A percentile compares a stretch with the other conserved stretches of the same genome.
phyloP scores from a whole-genome alignment of 140 eudicot species.

The Erigeron philadelphicus region DNA sequence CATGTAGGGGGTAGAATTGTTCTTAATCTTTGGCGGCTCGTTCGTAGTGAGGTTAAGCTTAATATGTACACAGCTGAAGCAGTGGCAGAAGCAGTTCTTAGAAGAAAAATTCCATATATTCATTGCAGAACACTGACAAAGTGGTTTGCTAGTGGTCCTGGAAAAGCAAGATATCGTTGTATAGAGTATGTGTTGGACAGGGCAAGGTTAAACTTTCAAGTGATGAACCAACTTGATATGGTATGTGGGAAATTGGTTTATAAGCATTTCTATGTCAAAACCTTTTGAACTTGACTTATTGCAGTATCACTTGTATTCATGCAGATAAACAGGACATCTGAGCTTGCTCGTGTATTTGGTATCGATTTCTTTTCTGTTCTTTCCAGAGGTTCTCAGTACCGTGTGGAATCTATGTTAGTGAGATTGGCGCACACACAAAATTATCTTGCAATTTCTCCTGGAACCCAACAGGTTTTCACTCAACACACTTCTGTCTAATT shows the following conservation, averaged over 20 bases:
- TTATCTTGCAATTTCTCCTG: conserved; percentile 91
- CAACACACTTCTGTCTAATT: conserved; percentile 11
- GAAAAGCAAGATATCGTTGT: conserved; percentile 71
- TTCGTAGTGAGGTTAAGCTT: conserved; percentile 88
- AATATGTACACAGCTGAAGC: conserved; percentile 82
- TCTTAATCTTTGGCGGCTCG: conserved; percentile 83
- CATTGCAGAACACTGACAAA: conserved; percentile 53
- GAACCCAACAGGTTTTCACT: conserved; percentile 59
- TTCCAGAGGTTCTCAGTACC: conserved; percentile 96
- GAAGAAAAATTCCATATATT: conserved; percentile 71
- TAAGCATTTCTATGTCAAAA: conserved; percentile 3
- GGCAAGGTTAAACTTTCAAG: conserved; percentile 72
- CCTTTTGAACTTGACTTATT: conserved; percentile 3
- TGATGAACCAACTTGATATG: conserved; percentile 84
- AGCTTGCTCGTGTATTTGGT: conserved; percentile 97
- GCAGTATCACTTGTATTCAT: conserved; percentile 22
- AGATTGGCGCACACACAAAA: conserved; percentile 91
- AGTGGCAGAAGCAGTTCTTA: conserved; percentile 80
- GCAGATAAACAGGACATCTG: conserved; percentile 91
- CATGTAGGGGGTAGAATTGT: conserved; percentile 90
- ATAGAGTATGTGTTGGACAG: conserved; percentile 57
- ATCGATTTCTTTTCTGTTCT: conserved; percentile 95
- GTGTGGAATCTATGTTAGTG: conserved; percentile 92
- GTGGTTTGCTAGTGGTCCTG: conserved; percentile 94
- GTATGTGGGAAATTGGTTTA: conserved; percentile 22